A percentile compares a stretch with the other conserved stretches of the same genome.
These are phyloP conservation scores for Hypomontagnella submonticulosa DNA, from an alignment of 495 filamentous ascomycete genomes.

Conservation along the genomic window DNA sequence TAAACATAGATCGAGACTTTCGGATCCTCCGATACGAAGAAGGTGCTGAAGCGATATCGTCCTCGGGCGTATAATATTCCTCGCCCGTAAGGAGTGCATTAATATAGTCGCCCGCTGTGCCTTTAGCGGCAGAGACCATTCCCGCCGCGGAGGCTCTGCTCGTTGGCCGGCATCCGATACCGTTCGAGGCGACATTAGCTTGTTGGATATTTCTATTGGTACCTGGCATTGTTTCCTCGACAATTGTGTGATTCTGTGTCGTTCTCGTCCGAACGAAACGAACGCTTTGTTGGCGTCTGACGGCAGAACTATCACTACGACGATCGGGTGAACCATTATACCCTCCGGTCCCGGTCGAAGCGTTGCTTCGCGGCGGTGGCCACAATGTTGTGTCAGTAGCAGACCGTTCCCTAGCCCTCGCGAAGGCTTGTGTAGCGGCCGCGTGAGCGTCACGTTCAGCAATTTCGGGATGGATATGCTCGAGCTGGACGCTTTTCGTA, in stretches of 20 bases:
- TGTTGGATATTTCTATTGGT: background rate
- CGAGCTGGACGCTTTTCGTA: slow-evolving; percentile 59
- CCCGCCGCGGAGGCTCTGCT: slow-evolving; percentile 50
- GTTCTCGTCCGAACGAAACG: slow-evolving; percentile 61
- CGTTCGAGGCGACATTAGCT: background rate
- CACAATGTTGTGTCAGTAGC: slow-evolving; percentile 40
- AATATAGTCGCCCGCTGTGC: slow-evolving; percentile 50
- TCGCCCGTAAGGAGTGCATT: slow-evolving; percentile 51
- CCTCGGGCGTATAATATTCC: slow-evolving; percentile 66
- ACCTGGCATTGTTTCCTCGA: background rate
- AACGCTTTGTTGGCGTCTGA: slow-evolving; percentile 63
- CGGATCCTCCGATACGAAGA: slow-evolving; percentile 81
- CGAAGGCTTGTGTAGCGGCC: slow-evolving; percentile 75
- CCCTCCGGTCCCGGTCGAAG: slow-evolving; percentile 5
- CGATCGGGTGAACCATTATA: slow-evolving; percentile 10
- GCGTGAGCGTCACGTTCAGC: slow-evolving; percentile 71
- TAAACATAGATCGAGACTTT: slow-evolving; percentile 79
- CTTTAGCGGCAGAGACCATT: slow-evolving; percentile 49
- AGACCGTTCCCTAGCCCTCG: slow-evolving; percentile 62
- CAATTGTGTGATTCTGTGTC: background rate
- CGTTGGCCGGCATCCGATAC: slow-evolving; percentile 30
- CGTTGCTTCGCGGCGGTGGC: slow-evolving; percentile 43
- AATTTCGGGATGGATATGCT: slow-evolving; percentile 64
- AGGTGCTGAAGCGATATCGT: slow-evolving; percentile 70
- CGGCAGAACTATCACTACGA: slow-evolving; percentile 12